Evolutionary conservation across 2,329 filamentous ascomycete genomes (phyloP).

Genomic region (Dactylonectria macrodidyma): DNA sequence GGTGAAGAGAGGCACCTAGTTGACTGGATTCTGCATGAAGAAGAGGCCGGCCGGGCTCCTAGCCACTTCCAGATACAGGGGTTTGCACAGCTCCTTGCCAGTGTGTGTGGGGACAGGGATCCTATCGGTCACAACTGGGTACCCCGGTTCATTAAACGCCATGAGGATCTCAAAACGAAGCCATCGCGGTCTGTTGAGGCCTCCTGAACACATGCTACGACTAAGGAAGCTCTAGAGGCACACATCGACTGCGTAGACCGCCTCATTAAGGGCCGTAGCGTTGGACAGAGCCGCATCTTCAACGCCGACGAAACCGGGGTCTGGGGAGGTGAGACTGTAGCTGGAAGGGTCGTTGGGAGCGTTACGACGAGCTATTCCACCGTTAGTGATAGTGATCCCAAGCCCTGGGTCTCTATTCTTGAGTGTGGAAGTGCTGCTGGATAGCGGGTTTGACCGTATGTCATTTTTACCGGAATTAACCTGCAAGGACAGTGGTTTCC

Average conservation of each 20-base stretch:
- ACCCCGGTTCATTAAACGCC: constrained; percentile 8
- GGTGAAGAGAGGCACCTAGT: not conserved
- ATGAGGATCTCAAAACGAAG: constrained; percentile 10
- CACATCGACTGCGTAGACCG: too few species aligned
- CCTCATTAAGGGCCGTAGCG: too few species aligned
- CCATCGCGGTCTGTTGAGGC: constrained; percentile 1
- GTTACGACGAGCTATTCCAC: not conserved
- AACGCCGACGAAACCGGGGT: constrained; percentile 2
- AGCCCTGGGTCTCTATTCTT: too few species aligned
- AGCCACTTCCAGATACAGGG: not conserved
- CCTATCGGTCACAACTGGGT: constrained; percentile 1
- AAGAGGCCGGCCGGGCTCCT: constrained; percentile 4
- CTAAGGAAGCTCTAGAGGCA: not conserved
- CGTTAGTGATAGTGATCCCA: too few species aligned
- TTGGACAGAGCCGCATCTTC: not conserved
- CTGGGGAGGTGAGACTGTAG: not conserved
- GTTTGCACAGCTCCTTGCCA: constrained; percentile 2
- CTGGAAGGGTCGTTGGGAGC: not conserved
- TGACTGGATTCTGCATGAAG: constrained; percentile 6
- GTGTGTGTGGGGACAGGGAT: not conserved
- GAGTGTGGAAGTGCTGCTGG: too few species aligned
- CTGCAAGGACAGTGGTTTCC: too few species aligned
- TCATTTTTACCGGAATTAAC: too few species aligned
- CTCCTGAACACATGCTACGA: not conserved
- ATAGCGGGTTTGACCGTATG: too few species aligned